A percentile compares a stretch with the other conserved stretches of the same genome.
Conservation (phyloP, 2,329 filamentous ascomycete species). For the Monosporascus sp. region DNA sequence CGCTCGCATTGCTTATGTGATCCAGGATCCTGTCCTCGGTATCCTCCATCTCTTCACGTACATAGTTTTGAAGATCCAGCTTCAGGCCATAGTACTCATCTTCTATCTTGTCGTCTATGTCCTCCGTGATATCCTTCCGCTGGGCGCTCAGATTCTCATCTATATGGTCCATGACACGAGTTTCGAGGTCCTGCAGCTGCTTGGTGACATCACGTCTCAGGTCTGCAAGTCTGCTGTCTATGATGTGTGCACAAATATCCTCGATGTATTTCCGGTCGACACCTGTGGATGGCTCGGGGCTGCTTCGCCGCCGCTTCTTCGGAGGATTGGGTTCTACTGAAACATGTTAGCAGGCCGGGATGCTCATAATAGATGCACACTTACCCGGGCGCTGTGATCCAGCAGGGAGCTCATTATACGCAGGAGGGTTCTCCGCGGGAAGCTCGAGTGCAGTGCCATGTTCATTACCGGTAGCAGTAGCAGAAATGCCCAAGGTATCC, state of each 20-base stretch:
- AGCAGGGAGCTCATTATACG: slow-evolving; percentile 9
- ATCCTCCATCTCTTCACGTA: slow-evolving; percentile 1
- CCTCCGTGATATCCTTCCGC: not conserved
- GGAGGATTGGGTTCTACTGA: not conserved
- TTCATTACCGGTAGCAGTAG: not conserved
- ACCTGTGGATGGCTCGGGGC: slow-evolving; percentile 2
- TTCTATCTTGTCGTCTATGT: not conserved
- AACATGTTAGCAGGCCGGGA: slow-evolving; percentile 1
- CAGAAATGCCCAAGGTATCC: slow-evolving; percentile 1
- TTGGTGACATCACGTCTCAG: slow-evolving; percentile 7
- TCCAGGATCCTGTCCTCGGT: not conserved
- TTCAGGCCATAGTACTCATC: slow-evolving; percentile 1
- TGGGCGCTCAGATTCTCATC: slow-evolving; percentile 8
- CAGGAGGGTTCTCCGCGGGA: slow-evolving; percentile 9
- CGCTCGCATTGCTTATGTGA: not conserved
- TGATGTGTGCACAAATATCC: slow-evolving; percentile 10
- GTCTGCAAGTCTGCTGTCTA: slow-evolving; percentile 8
- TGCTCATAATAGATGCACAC: not conserved
- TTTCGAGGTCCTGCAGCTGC: slow-evolving; percentile 9
- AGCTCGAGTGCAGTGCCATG: slow-evolving; percentile 4
- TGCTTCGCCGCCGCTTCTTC: slow-evolving; percentile 7
- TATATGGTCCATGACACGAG: slow-evolving; percentile 10
- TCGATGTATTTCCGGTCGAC: slow-evolving; percentile 12
- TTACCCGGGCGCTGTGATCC: slow-evolving; percentile 7
- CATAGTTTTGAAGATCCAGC: slow-evolving; percentile 1